These are phyloP conservation scores for Phyllosticta paracitricarpa DNA, from an alignment of 2,329 filamentous ascomycete species.

Conservation along the genomic window DNA sequence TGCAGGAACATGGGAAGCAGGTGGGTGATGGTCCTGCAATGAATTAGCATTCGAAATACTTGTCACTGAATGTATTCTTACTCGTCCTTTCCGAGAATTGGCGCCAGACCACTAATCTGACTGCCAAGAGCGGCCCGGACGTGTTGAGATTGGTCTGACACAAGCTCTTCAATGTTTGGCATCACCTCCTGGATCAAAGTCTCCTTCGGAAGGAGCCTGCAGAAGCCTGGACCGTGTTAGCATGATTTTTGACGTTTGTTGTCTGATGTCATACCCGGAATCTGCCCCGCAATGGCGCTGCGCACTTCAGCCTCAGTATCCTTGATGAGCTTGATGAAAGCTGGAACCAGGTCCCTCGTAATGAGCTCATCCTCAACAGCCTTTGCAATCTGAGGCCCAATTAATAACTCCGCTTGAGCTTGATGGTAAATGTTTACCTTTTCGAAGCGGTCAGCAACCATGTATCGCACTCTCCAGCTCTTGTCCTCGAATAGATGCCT, in stretches of 20 bases:
- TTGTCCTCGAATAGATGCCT: constrained; percentile 96
- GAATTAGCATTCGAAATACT: constrained; percentile 9
- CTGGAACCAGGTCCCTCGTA: constrained; percentile 82
- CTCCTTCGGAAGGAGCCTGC: constrained; percentile 73
- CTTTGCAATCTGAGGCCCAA: constrained; percentile 73
- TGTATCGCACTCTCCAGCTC: constrained; percentile 98
- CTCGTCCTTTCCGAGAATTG: constrained; percentile 97
- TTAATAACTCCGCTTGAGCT: constrained; percentile 15
- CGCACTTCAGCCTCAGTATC: constrained; percentile 96
- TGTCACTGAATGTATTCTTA: constrained; percentile 39
- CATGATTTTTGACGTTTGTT: constrained; percentile 6
- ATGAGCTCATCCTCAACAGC: constrained; percentile 97
- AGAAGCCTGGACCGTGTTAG: constrained; percentile 61
- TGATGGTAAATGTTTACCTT: constrained; percentile 53
- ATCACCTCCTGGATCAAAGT: constrained; percentile 93
- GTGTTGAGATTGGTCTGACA: constrained; percentile 92
- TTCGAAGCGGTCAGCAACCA: constrained; percentile 97
- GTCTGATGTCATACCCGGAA: constrained; percentile 52
- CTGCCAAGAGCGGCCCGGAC: constrained; percentile 91
- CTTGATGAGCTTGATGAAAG: constrained; percentile 95
- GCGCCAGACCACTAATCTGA: constrained; percentile 92
- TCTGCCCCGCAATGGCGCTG: constrained; percentile 93
- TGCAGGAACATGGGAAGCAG: constrained; percentile 97
- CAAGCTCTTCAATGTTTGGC: constrained; percentile 89
- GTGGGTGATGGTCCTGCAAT: constrained; percentile 76